Evolutionary conservation across 192 early-diverging fungal genomes (phyloP), one percentile per base, ranked within the genome.

Genomic region (Gonapodya prolifera): DNA sequence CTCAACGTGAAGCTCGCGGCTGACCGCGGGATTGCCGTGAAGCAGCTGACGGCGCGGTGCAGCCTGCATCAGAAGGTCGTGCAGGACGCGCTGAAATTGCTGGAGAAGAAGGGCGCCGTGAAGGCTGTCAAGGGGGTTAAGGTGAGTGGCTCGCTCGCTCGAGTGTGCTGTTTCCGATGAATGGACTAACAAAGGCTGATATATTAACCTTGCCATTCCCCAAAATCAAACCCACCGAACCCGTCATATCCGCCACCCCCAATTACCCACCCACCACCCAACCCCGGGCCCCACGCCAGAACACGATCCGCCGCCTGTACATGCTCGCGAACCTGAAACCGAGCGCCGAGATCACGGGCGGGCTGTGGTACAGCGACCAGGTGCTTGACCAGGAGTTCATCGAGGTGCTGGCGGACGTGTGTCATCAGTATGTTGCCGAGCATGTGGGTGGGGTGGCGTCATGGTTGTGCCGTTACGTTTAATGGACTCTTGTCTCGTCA

Each of bases 371-470:
- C 81, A 94, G 93, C 1, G 94, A 96, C 85, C 90, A 95, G 75
- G 93, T 94, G 78, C 83, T 97, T 79, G 95, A 97, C 85, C 87
- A 87, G 1, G 91, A 94, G 30, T 98, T 97, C 80, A 95, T 97
- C 76, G 91, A 95, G 34, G 88, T 87, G 77, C 79, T 98, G 30
- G 86, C 90, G 33, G 77, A 82, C 0, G 87, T 89, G 77, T 90
- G 89, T 79, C 90, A 92, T 83, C 90, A 91, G 77, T 92, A 86
- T 77, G 94, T 97, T 34, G 81, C 86, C 18, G 32, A 73, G 32
- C 8, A 73, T 16, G 71, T 73, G 18, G 71, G 71, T 73, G 8
- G 45, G 8, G 45, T 8, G 45, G 8, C 8, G 45, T 61, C 45
- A 23, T 61, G 45, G 23, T 61, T 23, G 8, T 16, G 45, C 45